Conservation (phyloP, 2,329 filamentous ascomycete species). For the Apiospora kogelbergensis region DNA sequence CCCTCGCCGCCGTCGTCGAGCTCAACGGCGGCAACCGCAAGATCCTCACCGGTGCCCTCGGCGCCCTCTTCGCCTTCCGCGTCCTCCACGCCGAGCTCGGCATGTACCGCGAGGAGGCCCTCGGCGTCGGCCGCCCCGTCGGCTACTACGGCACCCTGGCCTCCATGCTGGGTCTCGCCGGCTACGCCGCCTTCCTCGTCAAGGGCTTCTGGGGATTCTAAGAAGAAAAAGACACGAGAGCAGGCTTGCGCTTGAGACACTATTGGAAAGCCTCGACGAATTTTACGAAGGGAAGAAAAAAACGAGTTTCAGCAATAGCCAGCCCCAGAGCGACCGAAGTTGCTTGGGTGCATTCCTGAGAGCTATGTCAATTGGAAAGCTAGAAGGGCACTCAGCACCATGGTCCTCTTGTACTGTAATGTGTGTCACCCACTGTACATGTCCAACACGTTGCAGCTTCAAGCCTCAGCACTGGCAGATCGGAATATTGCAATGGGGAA, state of each 20-base stretch:
- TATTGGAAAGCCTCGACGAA: neutral
- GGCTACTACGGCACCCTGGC: conserved; percentile 30
- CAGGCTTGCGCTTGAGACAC: neutral
- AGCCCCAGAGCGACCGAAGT: neutral
- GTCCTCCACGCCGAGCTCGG: conserved; percentile 30
- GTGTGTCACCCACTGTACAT: neutral
- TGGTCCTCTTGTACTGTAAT: conserved; percentile 6
- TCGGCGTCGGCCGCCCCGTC: conserved; percentile 26
- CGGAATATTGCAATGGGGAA: neutral
- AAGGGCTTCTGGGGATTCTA: conserved; percentile 26
- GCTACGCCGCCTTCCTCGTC: conserved; percentile 29
- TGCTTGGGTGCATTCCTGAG: neutral
- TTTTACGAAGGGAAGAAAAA: neutral
- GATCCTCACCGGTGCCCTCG: conserved; percentile 23
- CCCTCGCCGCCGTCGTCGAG: conserved; percentile 30
- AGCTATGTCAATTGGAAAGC: neutral
- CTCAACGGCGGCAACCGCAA: conserved; percentile 31
- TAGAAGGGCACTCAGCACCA: neutral
- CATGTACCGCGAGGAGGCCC: conserved; percentile 16
- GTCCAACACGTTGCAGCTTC: neutral
- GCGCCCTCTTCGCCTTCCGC: conserved; percentile 26
- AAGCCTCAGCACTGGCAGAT: neutral
- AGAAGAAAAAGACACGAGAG: neutral
- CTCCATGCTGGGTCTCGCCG: conserved; percentile 25
- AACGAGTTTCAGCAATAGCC: neutral